phyloP scores from a whole-genome alignment of 495 filamentous ascomycete genomes.

The Penicillium samsonianum region DNA sequence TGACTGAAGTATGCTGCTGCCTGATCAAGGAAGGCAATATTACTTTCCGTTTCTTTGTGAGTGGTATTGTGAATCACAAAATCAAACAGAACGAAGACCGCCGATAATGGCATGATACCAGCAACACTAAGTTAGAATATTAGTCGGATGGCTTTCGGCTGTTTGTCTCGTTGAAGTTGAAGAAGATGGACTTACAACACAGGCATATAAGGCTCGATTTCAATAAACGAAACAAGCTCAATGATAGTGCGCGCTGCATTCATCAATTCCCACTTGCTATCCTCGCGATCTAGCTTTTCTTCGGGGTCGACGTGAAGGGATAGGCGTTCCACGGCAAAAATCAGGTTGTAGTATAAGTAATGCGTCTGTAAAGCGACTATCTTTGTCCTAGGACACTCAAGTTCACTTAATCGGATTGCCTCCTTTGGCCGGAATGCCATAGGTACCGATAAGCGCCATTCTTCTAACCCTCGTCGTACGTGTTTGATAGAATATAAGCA shows the following conservation, averaged over 20 bases:
- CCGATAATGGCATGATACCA: conserved; percentile 28
- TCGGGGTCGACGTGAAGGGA: conserved; percentile 19
- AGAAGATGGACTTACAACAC: conserved; percentile 31
- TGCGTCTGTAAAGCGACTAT: neutral
- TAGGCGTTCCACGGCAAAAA: neutral
- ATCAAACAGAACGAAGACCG: conserved; percentile 40
- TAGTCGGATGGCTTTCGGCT: neutral
- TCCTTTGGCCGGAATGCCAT: conserved; percentile 28
- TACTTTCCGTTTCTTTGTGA: conserved; percentile 32
- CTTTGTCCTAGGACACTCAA: neutral
- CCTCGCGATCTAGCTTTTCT: conserved; percentile 16
- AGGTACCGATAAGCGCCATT: conserved; percentile 34
- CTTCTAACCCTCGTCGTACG: conserved; percentile 29
- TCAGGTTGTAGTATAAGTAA: neutral
- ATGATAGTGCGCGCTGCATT: conserved; percentile 29
- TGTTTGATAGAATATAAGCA: conserved; percentile 27
- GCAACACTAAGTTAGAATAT: neutral
- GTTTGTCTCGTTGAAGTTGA: neutral
- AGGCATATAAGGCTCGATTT: conserved; percentile 32
- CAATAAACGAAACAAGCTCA: conserved; percentile 35
- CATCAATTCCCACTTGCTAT: conserved; percentile 27
- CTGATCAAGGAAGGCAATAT: conserved; percentile 36
- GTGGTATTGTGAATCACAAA: conserved; percentile 37
- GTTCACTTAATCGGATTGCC: neutral
- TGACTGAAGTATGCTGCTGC: conserved; percentile 36